These are phyloP conservation scores for Boletus rufocinnamomeus DNA, from an alignment of 768 basidiomycete genomes.

Conservation along the genomic window DNA sequence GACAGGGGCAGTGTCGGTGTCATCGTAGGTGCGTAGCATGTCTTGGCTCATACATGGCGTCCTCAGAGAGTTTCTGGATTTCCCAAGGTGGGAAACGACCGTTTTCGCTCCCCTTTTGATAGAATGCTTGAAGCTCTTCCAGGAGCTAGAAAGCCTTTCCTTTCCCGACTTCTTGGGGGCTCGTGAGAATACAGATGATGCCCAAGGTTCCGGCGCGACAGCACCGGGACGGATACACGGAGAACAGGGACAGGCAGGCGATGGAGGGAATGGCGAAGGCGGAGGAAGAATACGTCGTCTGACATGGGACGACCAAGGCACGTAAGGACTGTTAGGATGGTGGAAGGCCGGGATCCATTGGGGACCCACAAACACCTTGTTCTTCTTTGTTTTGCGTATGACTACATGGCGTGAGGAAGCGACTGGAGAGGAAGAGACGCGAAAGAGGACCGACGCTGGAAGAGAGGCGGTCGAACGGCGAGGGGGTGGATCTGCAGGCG, in stretches of 20 bases:
- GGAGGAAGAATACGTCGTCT: constrained; percentile 47
- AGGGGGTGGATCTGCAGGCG: constrained; percentile 9
- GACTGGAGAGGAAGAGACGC: constrained; percentile 16
- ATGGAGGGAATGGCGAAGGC: constrained; percentile 34
- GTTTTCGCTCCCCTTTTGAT: constrained; percentile 27
- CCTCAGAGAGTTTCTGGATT: constrained; percentile 17
- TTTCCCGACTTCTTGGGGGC: constrained; percentile 23
- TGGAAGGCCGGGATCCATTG: constrained; percentile 42
- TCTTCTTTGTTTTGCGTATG: constrained; percentile 19
- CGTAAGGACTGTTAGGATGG: constrained; percentile 58
- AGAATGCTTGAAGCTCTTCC: constrained; percentile 38
- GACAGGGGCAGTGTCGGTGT: neutral
- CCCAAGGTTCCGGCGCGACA: constrained; percentile 44
- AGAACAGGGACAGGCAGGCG: constrained; percentile 38
- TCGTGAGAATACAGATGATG: constrained; percentile 24
- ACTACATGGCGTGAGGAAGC: constrained; percentile 16
- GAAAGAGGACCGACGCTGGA: constrained; percentile 22
- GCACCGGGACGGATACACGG: constrained; percentile 41
- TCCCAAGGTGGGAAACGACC: constrained; percentile 22
- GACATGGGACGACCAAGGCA: constrained; percentile 47
- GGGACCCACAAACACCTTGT: constrained; percentile 31
- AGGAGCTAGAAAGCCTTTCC: constrained; percentile 26
- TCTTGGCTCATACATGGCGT: constrained; percentile 11
- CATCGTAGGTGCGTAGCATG: constrained; percentile 13
- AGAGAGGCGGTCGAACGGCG: constrained; percentile 13